Evolutionary conservation across 2,329 filamentous ascomycete species (phyloP), one percentile per base, ranked within the genome.

Genomic region (Fusarium guadeloupense): DNA sequence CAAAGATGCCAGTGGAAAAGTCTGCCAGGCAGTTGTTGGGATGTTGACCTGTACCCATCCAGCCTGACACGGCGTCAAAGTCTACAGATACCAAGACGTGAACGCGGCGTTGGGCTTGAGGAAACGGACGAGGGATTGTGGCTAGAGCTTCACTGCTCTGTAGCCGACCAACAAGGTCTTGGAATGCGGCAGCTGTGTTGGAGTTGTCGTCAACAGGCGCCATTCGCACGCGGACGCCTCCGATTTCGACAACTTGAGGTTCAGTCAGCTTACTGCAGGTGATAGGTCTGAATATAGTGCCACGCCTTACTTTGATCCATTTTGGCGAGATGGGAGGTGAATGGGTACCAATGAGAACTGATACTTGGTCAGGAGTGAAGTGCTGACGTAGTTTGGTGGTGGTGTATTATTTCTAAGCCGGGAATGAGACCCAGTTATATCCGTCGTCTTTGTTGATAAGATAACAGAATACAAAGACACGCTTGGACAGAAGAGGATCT

Each of bases 61-160:
- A 84, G 46, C 79, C 79, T 2, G 80, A 81, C 5, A 85, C 75
- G 14, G 82, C 82, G 54, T 85, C 83, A 61, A 85, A 84, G 67
- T 85, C 82, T 25, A 78, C 68, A 16, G 55, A 56, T 14, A 59
- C 26, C 9, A 45, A 33, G 6, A 62, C 21, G 23, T 55, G 6
- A 68, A 74, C 17, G 73, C 53, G n/a, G 68, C 68, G 25, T 6
- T 8, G 46, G 20, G 21, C 37, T 14, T 41, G 20, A 7, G 46
- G n/a, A 13, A 41, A 1, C 6, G 37, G 26, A 3, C 20, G 37
- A 4, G 46, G 46, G 26, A 49, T 42, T 0, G 28, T 16, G 3
- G 5, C 33, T 2, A 9, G 9, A 12, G n/a, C 1, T n/a, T 28
- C 31, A 16, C 31, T 37, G 16, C 20, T 31, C 5, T 46, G 33